phyloP scores from a whole-genome alignment of 208 protist genomes.

The Lotmaria passim region DNA sequence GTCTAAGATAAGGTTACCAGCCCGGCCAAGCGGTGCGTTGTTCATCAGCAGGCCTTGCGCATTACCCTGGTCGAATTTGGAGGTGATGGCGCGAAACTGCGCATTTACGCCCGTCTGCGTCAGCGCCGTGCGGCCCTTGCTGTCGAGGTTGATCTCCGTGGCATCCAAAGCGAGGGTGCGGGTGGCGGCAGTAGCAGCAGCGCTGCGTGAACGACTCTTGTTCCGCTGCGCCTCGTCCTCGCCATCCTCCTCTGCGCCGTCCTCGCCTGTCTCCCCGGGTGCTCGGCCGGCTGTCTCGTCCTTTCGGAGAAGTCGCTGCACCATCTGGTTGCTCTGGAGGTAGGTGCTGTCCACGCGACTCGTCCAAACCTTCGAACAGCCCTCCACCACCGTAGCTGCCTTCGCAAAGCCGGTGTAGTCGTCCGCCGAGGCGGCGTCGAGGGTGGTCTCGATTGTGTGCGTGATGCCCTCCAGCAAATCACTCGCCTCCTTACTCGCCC shows the following conservation, averaged over 20 bases:
- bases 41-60: slow-evolving; percentile 85
- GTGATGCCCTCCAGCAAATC: slow-evolving; percentile 90
- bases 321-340: slow-evolving; percentile 86
- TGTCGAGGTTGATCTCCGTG: slow-evolving; percentile 88
- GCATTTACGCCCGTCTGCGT: slow-evolving; percentile 79
- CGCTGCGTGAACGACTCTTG: slow-evolving; percentile 32
- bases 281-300: slow-evolving; percentile 42
- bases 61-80: slow-evolving; percentile 91
- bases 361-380: slow-evolving; percentile 94
- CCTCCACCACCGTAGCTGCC: slow-evolving; percentile 91
- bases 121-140: slow-evolving; percentile 67
- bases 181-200: slow-evolving; percentile 24
- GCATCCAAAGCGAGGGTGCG: slow-evolving; percentile 83
- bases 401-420: slow-evolving; percentile 91
- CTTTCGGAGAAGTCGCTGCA: slow-evolving; percentile 84
- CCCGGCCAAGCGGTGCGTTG: slow-evolving; percentile 82
- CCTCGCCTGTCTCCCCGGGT: slow-evolving; percentile 37
- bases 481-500: slow-evolving; percentile 87
- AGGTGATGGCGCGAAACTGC: slow-evolving; percentile 90
- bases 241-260: slow-evolving; percentile 29
- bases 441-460: slow-evolving; percentile 84
- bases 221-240: slow-evolving; percentile 19
- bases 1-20: slow-evolving; percentile 87
- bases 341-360: slow-evolving; percentile 91
- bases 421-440: slow-evolving; percentile 66